Evolutionary conservation across 441 rosid species (phyloP).

Genomic region (Gossypium davidsonii): DNA sequence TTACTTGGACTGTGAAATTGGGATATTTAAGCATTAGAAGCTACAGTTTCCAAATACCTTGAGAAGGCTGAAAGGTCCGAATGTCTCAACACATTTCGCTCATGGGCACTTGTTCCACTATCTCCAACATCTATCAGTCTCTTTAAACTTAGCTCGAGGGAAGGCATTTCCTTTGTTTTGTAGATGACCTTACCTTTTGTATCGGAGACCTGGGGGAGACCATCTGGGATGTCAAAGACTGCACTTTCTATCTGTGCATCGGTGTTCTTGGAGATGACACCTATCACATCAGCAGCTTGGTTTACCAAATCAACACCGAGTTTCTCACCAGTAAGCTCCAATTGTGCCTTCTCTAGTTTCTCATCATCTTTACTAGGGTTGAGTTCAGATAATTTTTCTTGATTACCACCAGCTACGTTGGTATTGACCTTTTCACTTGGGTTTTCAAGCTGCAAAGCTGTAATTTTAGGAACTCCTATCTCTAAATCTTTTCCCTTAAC

Average conservation of each 20-base stretch:
- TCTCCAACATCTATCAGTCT: conserved; percentile 29
- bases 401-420: conserved; percentile 13
- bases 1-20: background rate
- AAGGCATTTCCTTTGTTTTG: conserved; percentile 26
- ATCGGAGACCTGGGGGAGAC: conserved; percentile 19
- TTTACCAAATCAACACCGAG: conserved; percentile 22
- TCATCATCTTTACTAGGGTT: conserved; percentile 19
- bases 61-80: conserved; percentile 50
- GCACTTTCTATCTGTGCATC: conserved; percentile 23
- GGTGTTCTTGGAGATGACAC: conserved; percentile 13
- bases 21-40: conserved; percentile 1
- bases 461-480: conserved; percentile 24
- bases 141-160: conserved; percentile 35
- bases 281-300: conserved; percentile 18
- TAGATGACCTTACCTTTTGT: conserved; percentile 15
- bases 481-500: conserved; percentile 32
- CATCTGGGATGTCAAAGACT: conserved; percentile 21
- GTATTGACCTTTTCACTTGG: conserved; percentile 13
- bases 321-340: conserved; percentile 24
- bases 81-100: conserved; percentile 35
- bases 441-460: conserved; percentile 23
- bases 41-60: conserved; percentile 25
- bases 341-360: conserved; percentile 13
- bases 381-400: conserved; percentile 19
- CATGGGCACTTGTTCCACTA: conserved; percentile 19